Evolutionary conservation across 345 rosid species (phyloP), one percentile per base, ranked within the genome.

Genomic region (Jatropha curcas): DNA sequence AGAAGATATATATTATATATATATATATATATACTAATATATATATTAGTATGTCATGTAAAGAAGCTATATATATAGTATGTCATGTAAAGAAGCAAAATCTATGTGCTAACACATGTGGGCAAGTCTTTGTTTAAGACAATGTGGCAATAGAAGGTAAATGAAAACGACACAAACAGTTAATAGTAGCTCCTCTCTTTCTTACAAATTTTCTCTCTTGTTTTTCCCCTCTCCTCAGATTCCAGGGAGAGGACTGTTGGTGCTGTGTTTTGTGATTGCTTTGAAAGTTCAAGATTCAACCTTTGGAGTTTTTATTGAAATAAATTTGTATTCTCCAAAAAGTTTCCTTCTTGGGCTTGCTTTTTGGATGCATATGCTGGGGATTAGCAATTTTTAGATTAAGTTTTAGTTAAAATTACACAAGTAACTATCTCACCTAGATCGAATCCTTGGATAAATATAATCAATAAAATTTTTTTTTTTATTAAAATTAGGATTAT

Each of bases 91-190:
- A 70, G 64, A 39, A 27, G 61, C 31, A 2, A 57, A 74, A 65
- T 19, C 60, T 30, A 74, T 22, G 73, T 63, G 69, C 63, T 11
- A 65, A 71, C 33, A 53, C 69, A 50, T 59, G 65, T 43, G 68
- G 79, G 67, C 39, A 27, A n/a, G 73, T 61, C 22, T 31, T 74
- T 20, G 56, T 62, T 70, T 43, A 57, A 51, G 78, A 78, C 74
- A 80, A 78, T 70, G 81, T 75, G 79, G 74, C 78, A 60, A 67
- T 33, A 57, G 50, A 43, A 71, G 57, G 45, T 34, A 24, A 25
- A 24, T 52, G 41, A 31, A 27, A 70, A 27, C 64, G 63, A 58
- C 57, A 37, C n/a, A 14, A 64, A 46, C 22, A 46, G 56, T 31
- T n/a, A n/a, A 46, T 34, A 0, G 11, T 27, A 4, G 30, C 61